A percentile compares a stretch with the other conserved stretches of the same genome.
Conservation (phyloP, 257 asterid genomes). For the Fraxinus quadrangulata region DNA sequence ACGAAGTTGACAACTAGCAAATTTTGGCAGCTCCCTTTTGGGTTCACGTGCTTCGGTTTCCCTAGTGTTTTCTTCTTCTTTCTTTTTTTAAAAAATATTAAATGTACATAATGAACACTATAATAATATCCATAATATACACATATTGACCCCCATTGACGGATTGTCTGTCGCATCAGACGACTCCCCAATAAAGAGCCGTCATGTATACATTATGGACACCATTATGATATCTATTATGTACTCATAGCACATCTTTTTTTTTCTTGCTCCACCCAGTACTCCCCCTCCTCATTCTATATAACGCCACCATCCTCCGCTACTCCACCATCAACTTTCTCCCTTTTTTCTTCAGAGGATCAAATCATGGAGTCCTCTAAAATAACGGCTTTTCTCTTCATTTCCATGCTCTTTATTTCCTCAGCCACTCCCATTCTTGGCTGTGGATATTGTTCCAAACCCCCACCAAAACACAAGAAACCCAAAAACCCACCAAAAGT, state of each 20-base stretch:
- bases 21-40: slow-evolving; percentile 43
- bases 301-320: slow-evolving; percentile 16
- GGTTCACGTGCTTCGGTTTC: slow-evolving; percentile 58
- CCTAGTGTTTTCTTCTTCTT: slow-evolving; percentile 39
- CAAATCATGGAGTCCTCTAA: slow-evolving; percentile 38
- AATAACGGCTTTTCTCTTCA: slow-evolving; percentile 40
- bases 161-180: too few relatives aligned
- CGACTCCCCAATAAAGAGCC: too few relatives aligned
- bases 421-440: slow-evolving; percentile 46
- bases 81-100: too few relatives aligned
- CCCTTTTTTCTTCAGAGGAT: slow-evolving; percentile 12
- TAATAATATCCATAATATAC: too few relatives aligned
- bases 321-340: not conserved
- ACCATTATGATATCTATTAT: too few relatives aligned
- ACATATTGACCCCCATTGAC: too few relatives aligned
- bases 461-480: slow-evolving; percentile 28
- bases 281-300: slow-evolving; percentile 24
- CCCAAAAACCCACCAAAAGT: slow-evolving; percentile 35
- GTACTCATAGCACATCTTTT: too few relatives aligned
- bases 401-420: slow-evolving; percentile 50
- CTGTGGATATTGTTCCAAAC: slow-evolving; percentile 52
- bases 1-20: slow-evolving; percentile 57
- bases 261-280: slow-evolving; percentile 21
- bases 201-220: too few relatives aligned
- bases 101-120: too few relatives aligned